Percentiles rank a stretch among this genome's conserved stretches.
Evolutionary conservation across 345 rosid species (phyloP).

Genomic region (Gossypium longicalyx): DNA sequence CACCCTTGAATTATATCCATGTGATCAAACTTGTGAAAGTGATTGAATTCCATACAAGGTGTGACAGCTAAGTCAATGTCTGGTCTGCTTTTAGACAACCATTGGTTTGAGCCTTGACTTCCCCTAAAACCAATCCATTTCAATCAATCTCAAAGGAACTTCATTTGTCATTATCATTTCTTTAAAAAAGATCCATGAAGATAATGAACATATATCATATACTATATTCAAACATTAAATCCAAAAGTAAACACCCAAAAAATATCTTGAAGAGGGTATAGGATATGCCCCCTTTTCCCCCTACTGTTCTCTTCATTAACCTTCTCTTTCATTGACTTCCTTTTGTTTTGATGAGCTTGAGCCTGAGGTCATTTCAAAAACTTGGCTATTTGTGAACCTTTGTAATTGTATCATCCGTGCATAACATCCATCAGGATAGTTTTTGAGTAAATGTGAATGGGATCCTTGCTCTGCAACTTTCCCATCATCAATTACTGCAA

Average conservation of each 20-base stretch:
- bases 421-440: conserved; percentile 76
- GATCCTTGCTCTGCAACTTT: conserved; percentile 95
- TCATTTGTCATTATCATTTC: conserved; percentile 27
- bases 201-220: conserved; percentile 45
- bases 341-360: conserved; percentile 68
- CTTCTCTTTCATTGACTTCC: conserved; percentile 59
- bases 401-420: conserved; percentile 95
- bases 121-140: background rate
- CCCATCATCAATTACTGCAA: conserved; percentile 89
- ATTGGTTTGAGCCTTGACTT: background rate
- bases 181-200: conserved; percentile 29
- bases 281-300: conserved; percentile 28
- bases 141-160: conserved; percentile 14
- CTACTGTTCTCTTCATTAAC: conserved; percentile 27
- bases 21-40: conserved; percentile 6
- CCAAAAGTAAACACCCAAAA: conserved; percentile 25
- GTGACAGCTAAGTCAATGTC: conserved; percentile 1
- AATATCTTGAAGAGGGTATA: conserved; percentile 23
- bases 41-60: conserved; percentile 23
- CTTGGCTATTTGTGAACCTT: conserved; percentile 82
- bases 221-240: conserved; percentile 38
- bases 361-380: conserved; percentile 77
- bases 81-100: conserved; percentile 7
- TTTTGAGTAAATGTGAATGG: conserved; percentile 76
- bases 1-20: background rate